phyloP scores from a whole-genome alignment of 805 yeast genomes.

The Pichia manshurica region DNA sequence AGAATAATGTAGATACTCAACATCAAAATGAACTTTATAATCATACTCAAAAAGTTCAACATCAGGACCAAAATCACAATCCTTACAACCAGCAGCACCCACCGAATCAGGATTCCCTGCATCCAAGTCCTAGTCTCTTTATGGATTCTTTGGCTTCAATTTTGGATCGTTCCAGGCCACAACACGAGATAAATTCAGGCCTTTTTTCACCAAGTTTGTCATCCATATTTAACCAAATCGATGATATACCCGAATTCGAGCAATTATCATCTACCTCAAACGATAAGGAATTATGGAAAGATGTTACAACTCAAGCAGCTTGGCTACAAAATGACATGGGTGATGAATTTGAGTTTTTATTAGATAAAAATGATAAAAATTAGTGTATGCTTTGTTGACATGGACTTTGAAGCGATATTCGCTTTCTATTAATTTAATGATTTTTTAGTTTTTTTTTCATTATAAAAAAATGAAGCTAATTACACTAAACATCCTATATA shows the following conservation, averaged over 20 bases:
- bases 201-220: constrained; percentile 26
- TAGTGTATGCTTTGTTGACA: not conserved
- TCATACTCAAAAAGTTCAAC: not conserved
- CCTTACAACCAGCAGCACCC: not conserved
- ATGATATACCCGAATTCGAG: constrained; percentile 33
- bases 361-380: constrained; percentile 7
- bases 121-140: not conserved
- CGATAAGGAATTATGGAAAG: constrained; percentile 65
- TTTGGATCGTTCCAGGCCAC: not conserved
- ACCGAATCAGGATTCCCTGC: not conserved
- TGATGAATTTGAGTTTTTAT: constrained; percentile 31
- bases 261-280: constrained; percentile 31
- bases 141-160: not conserved
- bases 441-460: not conserved
- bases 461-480: constrained; percentile 9
- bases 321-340: constrained; percentile 53
- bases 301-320: constrained; percentile 68
- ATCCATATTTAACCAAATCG: constrained; percentile 30
- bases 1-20: too few species aligned
- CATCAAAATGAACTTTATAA: too few species aligned
- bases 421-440: not conserved
- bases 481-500: constrained; percentile 11
- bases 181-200: constrained; percentile 7
- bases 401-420: too few species aligned
- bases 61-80: not conserved